Evolutionary conservation across 1,284 basidiomycete species (phyloP), one percentile per base, ranked within the genome.

Genomic region (Heterobasidion irregulare): DNA sequence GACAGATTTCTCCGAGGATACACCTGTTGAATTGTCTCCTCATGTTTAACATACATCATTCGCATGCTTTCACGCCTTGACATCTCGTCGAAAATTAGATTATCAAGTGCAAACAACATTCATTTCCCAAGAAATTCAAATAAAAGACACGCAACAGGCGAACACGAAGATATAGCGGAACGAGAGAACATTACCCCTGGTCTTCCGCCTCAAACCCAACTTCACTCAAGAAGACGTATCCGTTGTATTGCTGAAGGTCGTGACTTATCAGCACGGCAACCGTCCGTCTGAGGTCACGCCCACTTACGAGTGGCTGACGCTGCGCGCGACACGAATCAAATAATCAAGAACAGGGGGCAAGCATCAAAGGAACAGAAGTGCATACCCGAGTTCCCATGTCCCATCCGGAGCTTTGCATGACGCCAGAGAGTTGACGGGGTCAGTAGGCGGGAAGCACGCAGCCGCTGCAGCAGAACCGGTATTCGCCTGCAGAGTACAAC

Each of bases 371-470:
- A n/a, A 41, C 12, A 41, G 4, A 8, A n/a, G 9, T 8, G 62
- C 64, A 13, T 35, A 65, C 64, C 62, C 62, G 45, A 64, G 59
- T 35, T 59, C 57, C 62, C 63, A 66, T 46, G 48, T 47, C 5
- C 54, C 56, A 18, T 61, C 59, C 36, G 55, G 49, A 1, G 63
- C 52, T 15, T 58, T 53, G 56, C 64, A 66, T 9, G 58, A 47
- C n/a, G 62, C 64, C 50, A 64, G 58, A 12, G 64, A 62, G 49
- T 57, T 57, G 38, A 63, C 57, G 15, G 62, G 63, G 52, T 63
- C 57, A 2, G 56, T 58, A 8, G 64, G 64, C 52, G 65, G 66
- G 61, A 65, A 62, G 52, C 64, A 66, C 13, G 59, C 58, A 10
- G 55, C 47, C n/a, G 52, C 64, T 15, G 63, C 60, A 2, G 58